Evolutionary conservation across 495 filamentous ascomycete genomes (phyloP).

Genomic region (Neurospora cerealis): DNA sequence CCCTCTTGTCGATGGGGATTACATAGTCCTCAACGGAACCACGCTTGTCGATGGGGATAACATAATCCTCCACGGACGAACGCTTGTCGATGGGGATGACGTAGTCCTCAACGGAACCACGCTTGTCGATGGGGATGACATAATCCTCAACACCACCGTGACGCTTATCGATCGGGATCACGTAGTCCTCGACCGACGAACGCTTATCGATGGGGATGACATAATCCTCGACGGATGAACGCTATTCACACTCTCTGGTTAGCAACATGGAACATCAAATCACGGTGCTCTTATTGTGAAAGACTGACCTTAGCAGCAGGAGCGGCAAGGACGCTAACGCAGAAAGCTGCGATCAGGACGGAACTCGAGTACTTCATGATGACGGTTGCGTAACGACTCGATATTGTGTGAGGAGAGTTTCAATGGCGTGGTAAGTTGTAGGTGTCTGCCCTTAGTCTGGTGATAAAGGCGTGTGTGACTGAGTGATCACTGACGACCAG

Average conservation of each 20-base stretch:
- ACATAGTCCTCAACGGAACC: not conserved
- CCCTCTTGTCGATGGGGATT: not conserved
- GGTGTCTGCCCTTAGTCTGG: not conserved
- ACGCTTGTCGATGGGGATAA: not conserved
- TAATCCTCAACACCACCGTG: not conserved
- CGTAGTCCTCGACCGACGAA: not conserved
- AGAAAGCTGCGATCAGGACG: not conserved
- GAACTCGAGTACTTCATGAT: not conserved
- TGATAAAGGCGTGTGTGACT: not conserved
- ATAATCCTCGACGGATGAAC: not conserved
- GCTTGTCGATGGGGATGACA: not conserved
- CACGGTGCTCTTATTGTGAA: not conserved
- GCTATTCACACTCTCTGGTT: not conserved
- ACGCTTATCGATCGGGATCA: not conserved
- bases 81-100: not conserved
- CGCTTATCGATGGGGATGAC: not conserved
- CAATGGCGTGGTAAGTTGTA: not conserved
- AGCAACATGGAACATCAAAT: not conserved
- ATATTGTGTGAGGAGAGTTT: not conserved
- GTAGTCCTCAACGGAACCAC: not conserved
- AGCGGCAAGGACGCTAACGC: not conserved
- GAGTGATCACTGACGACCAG: not conserved
- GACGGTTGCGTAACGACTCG: not conserved
- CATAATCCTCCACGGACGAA: not conserved
- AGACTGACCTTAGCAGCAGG: not conserved